Conservation (phyloP, 768 basidiomycete genomes). For the Macrolepiota dolichaula region DNA sequence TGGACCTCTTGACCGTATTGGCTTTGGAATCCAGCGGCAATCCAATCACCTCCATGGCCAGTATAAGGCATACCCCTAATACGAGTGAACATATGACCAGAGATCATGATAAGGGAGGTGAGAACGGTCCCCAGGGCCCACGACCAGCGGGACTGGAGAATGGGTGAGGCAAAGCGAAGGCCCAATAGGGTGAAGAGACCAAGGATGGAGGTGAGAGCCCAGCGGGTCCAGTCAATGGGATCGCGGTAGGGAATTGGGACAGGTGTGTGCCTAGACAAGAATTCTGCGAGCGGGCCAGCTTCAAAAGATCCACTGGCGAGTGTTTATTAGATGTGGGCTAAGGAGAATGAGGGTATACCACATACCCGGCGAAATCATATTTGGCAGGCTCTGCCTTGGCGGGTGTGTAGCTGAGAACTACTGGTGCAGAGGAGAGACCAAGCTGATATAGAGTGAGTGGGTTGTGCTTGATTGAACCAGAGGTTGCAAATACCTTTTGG, state of each 20-base stretch:
- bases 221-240: slow-evolving; percentile 71
- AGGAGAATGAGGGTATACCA: background rate
- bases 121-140: slow-evolving; percentile 67
- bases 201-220: slow-evolving; percentile 43
- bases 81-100: slow-evolving; percentile 95
- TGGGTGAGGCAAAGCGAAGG: slow-evolving; percentile 59
- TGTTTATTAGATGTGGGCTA: background rate
- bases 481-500: slow-evolving; percentile 54
- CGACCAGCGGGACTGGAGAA: slow-evolving; percentile 70
- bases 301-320: slow-evolving; percentile 71
- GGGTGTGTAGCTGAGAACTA: slow-evolving; percentile 74
- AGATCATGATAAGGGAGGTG: slow-evolving; percentile 77
- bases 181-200: slow-evolving; percentile 45
- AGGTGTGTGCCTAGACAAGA: slow-evolving; percentile 72
- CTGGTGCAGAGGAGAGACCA: slow-evolving; percentile 79
- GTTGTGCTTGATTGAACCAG: background rate
- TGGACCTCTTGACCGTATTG: slow-evolving; percentile 94
- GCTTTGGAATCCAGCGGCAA: slow-evolving; percentile 84
- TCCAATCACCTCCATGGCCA: slow-evolving; percentile 69
- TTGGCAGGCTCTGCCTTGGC: slow-evolving; percentile 67
- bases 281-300: slow-evolving; percentile 70
- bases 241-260: slow-evolving; percentile 77
- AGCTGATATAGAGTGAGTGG: slow-evolving; percentile 45
- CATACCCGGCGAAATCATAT: slow-evolving; percentile 79
- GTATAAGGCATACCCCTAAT: slow-evolving; percentile 77